Conservation (phyloP, 306 rosid species). For the Lotus japonicus region DNA sequence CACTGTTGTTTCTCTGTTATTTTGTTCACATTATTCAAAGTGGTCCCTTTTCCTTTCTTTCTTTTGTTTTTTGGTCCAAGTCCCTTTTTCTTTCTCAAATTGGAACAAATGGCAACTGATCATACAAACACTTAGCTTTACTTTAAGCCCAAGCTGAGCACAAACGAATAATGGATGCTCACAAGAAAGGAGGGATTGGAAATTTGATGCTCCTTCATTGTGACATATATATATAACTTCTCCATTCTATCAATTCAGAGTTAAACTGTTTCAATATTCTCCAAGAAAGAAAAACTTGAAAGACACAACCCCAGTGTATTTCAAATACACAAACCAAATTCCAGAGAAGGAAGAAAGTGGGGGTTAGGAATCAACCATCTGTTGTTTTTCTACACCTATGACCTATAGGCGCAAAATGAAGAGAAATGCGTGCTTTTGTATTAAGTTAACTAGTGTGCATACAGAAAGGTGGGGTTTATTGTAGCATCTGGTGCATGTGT, state of each 20-base stretch:
- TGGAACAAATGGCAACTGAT: not conserved
- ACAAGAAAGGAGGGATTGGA: not conserved
- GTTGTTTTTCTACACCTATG: not conserved
- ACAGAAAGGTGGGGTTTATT: not conserved
- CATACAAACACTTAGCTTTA: conserved; percentile 25
- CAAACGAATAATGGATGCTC: conserved; percentile 10
- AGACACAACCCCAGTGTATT: not conserved
- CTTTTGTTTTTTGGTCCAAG: too few relatives aligned
- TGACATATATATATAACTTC: not conserved
- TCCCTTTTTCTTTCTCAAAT: conserved; percentile 10
- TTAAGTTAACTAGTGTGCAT: conserved; percentile 7
- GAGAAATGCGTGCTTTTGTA: conserved; percentile 13
- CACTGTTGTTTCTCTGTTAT: not conserved
- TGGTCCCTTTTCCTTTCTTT: conserved; percentile 1
- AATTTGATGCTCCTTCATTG: not conserved
- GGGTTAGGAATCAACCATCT: not conserved
- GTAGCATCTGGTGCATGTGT: conserved; percentile 12
- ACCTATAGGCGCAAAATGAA: conserved; percentile 17
- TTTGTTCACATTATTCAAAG: not conserved
- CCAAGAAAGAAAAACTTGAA: not conserved
- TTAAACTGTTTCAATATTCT: not conserved
- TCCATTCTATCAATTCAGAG: not conserved
- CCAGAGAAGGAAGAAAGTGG: not conserved
- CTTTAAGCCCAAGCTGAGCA: conserved; percentile 29
- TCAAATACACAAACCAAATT: not conserved